These are phyloP conservation scores for Beauveria pseudobassiana DNA, from an alignment of 2,329 filamentous ascomycete species.

Conservation along the genomic window DNA sequence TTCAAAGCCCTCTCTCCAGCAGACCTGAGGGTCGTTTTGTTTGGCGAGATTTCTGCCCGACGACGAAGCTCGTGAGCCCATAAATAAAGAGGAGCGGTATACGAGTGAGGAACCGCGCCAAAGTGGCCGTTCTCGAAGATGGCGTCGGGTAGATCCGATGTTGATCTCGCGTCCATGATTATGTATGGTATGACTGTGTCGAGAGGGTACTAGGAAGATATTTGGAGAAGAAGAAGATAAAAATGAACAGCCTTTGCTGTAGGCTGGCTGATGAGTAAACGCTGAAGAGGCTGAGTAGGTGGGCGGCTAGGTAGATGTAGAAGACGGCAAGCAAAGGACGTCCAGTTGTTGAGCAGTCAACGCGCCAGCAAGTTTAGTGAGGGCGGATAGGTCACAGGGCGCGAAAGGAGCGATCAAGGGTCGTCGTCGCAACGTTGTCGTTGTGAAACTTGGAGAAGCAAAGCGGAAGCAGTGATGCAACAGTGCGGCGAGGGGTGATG, in stretches of 20 bases:
- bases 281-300: background rate
- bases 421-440: background rate
- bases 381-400: background rate
- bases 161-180: conserved; percentile 7
- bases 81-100: background rate
- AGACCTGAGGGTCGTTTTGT: background rate
- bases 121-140: conserved; percentile 2
- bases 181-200: background rate
- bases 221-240: background rate
- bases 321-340: conserved; percentile 1
- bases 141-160: background rate
- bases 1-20: background rate
- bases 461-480: background rate
- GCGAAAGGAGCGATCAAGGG: background rate
- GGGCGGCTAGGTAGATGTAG: background rate
- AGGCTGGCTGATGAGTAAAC: background rate
- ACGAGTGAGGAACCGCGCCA: background rate
- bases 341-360: background rate
- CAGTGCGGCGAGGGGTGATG: background rate
- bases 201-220: background rate
- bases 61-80: conserved; percentile 3
- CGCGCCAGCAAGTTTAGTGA: background rate
- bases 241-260: background rate
- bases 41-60: background rate
- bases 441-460: background rate